Evolutionary conservation across 2,329 filamentous ascomycete species (phyloP), one percentile per base, ranked within the genome.

Genomic region (Xylariomycetidae sp.): DNA sequence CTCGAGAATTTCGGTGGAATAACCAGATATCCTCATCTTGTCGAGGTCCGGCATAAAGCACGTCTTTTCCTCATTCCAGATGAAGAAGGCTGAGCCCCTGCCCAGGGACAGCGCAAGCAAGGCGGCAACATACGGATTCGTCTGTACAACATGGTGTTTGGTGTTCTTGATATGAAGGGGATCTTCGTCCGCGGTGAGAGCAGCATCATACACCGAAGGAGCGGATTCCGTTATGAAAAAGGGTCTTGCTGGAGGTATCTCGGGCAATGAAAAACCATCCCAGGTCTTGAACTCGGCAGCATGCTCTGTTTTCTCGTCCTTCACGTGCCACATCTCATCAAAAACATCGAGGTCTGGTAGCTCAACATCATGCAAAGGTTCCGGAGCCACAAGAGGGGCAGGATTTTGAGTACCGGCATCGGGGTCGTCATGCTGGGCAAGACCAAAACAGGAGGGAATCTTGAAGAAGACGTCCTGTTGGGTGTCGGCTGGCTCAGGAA

Each of bases 221-320:
- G 82, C 82, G 18, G 79, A 76, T 57, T 92, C 85, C 3, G 77
- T 80, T 10, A 88, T 60, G 41, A 84, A 80, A 2, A 70, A 56
- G 1, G 74, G 69, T 25, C 53, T 39, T 2, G 54, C 44, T 8
- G 63, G 57, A 4, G 63, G 52, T 5, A 62, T 50, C n/a, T 63
- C 53, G 1, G 59, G 46, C 9, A 59, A 53, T 2, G 68, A 60
- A 47, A 89, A 89, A 2, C 58, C 61, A 44, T 87, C 79, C 85
- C 85, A 92, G 1, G 79, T 81, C 39, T 70, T 72, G 48, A 78
- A 76, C 24, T 61, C 55, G 6, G 67, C 58, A 5, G 40, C 31
- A 4, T 53, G 52, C n/a, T 45, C 32, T 2, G 47, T 30, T 8
- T 50, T 40, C 10, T 59, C 49, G 6, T 64, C 58, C 2, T 59